Evolutionary conservation across 2,329 filamentous ascomycete species (phyloP).

Genomic region (Cadophora sp.): DNA sequence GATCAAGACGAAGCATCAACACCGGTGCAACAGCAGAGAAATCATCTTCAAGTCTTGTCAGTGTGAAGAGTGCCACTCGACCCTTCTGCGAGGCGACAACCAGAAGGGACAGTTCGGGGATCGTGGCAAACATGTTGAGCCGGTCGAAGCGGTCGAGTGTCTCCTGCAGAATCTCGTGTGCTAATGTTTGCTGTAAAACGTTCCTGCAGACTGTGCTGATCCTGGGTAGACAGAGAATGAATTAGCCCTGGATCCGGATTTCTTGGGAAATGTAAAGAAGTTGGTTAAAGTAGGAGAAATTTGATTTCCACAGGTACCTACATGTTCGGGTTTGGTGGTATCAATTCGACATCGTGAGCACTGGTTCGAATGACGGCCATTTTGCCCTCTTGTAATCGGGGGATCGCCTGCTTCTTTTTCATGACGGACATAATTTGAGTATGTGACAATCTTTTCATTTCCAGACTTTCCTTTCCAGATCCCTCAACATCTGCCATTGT

Average conservation of each 20-base stretch:
- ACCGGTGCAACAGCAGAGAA: conserved; percentile 24
- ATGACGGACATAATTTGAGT: neutral
- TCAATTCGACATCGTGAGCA: conserved; percentile 13
- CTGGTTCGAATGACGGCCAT: conserved; percentile 15
- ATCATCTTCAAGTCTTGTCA: conserved; percentile 55
- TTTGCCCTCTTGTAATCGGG: neutral
- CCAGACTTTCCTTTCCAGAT: neutral
- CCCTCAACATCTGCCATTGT: neutral
- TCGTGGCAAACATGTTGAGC: conserved; percentile 66
- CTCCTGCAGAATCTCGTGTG: conserved; percentile 33
- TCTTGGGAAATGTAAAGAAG: no score
- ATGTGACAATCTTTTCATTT: neutral
- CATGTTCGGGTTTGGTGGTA: conserved; percentile 16
- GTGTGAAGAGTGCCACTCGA: conserved; percentile 64
- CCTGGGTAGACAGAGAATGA: neutral
- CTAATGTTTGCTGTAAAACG: conserved; percentile 22
- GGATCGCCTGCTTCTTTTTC: conserved; percentile 5
- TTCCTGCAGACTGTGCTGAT: conserved; percentile 32
- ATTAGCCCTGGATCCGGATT: neutral
- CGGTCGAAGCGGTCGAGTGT: conserved; percentile 50
- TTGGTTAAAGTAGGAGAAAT: neutral
- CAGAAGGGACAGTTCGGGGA: conserved; percentile 75
- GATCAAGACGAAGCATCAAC: conserved; percentile 55
- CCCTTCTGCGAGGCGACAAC: conserved; percentile 72
- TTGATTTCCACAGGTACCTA: neutral